phyloP scores from a whole-genome alignment of 169 alveolate genomes.

The Babesia sp. region DNA sequence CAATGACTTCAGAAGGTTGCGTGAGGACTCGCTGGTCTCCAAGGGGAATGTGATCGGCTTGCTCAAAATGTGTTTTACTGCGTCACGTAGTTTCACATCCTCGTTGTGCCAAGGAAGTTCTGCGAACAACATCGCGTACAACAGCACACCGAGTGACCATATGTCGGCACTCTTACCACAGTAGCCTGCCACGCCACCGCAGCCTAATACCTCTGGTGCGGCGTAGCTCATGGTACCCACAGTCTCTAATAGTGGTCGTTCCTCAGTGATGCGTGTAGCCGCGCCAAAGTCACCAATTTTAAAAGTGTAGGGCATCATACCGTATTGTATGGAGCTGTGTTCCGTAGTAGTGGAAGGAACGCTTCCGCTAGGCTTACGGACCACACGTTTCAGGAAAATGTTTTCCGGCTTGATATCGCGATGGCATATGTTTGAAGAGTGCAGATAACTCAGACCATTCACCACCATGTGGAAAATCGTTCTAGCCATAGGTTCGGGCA shows the following conservation, averaged over 20 bases:
- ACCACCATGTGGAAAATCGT: constrained; percentile 77
- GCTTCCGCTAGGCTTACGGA: constrained; percentile 48
- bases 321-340: neutral
- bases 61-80: constrained; percentile 59
- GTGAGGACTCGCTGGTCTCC: constrained; percentile 27
- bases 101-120: constrained; percentile 94
- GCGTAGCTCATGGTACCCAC: constrained; percentile 83
- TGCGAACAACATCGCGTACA: constrained; percentile 96
- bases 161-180: constrained; percentile 93
- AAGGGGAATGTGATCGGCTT: constrained; percentile 63
- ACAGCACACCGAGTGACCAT: constrained; percentile 96
- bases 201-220: constrained; percentile 82
- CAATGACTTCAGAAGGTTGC: constrained; percentile 59
- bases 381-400: constrained; percentile 79
- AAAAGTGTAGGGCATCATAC: constrained; percentile 81
- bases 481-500: constrained; percentile 76
- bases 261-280: constrained; percentile 50
- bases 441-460: constrained; percentile 79
- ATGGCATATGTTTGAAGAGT: constrained; percentile 79
- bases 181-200: constrained; percentile 80
- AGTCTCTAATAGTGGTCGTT: constrained; percentile 65
- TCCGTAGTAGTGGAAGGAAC: constrained; percentile 10
- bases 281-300: constrained; percentile 95
- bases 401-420: constrained; percentile 93
- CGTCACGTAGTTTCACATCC: constrained; percentile 64